Evolutionary conservation across 1,284 basidiomycete species (phyloP).

Genomic region (Rhodotorula mucilaginosa): DNA sequence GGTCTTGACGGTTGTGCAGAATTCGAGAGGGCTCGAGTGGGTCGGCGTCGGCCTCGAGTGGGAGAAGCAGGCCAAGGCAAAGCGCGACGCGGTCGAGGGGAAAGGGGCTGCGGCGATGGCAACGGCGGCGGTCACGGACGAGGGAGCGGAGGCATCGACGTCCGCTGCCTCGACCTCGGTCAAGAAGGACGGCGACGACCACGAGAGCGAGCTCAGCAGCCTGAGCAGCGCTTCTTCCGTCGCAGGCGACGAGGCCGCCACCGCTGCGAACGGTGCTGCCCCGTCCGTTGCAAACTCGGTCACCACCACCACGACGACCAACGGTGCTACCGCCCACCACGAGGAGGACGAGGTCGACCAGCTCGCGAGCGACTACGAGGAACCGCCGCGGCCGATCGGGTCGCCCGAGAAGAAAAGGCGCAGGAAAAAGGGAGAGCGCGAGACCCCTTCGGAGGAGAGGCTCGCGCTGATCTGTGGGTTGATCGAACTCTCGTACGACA

Average conservation of each 20-base stretch:
- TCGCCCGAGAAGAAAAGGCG: conserved; percentile 2
- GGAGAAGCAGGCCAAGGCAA: conserved; percentile 7
- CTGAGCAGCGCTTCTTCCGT: background rate
- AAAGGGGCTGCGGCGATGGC: background rate
- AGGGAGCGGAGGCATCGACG: background rate
- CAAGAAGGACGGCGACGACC: background rate
- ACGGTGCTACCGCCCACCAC: background rate
- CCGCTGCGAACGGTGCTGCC: background rate
- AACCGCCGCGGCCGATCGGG: conserved; percentile 1
- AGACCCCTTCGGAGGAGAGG: conserved; percentile 18
- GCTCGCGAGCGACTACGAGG: conserved; percentile 13
- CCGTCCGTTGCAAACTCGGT: background rate
- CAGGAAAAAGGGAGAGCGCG: conserved; percentile 14
- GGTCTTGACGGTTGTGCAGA: background rate
- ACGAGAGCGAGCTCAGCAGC: conserved; percentile 11
- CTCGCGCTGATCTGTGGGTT: conserved; percentile 14
- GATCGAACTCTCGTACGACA: conserved; percentile 12
- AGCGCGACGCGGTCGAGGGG: background rate
- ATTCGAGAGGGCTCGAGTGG: background rate
- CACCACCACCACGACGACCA: background rate
- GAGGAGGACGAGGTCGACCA: conserved; percentile 11
- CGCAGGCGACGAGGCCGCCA: background rate
- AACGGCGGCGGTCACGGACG: background rate
- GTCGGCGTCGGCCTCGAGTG: background rate
- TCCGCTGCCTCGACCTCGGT: background rate